Evolutionary conservation across 2,329 filamentous ascomycete species (phyloP), one percentile per base, ranked within the genome.

Genomic region (Huntiella bhutanensis): DNA sequence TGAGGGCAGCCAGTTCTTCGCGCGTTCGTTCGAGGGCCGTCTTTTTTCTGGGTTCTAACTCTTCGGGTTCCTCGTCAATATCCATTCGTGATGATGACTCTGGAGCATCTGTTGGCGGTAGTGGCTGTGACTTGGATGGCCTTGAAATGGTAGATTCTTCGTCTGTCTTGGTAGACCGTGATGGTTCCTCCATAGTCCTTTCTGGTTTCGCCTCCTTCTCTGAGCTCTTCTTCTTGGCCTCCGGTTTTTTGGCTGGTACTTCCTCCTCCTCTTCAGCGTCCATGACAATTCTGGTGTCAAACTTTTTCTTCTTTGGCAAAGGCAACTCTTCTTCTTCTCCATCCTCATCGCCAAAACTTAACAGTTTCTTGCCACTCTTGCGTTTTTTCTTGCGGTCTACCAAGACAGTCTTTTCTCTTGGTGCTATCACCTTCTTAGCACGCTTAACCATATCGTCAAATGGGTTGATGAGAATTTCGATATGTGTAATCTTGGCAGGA

Each of bases 401-500:
- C 15, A 62, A 60, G 32, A 61, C 61, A 16, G 66, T 64, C 4
- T 53, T 28, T 17, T 54, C 43, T 17, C 68, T 64, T 15, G 62
- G 59, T 32, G 60, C 64, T 33, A 15, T 34, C 67, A 68, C 32
- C 34, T 43, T 42, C 32, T 49, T 70, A 43, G 71, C 68, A 54
- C 77, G 70, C 64, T 75, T 82, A 55, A 77, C 73, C 80, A 91
- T 86, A 55, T 82, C 82, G 42, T 80, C 73, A 51, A 88, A 92
- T 0, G 82, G 82, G 56, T 91, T 91, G 41, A 86, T 74, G 52
- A 91, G 59, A 15, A 92, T 75, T 59, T 91, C 82, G 22, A 82
- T 66, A 15, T 69, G 66, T 3, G 75, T 77, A 49, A 98, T 78
- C 60, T 78, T 86, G 33, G 85, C 75, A 0, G 88, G 80, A 59